These are phyloP conservation scores for Salix exigua DNA, from an alignment of 345 rosid species.

Conservation along the genomic window DNA sequence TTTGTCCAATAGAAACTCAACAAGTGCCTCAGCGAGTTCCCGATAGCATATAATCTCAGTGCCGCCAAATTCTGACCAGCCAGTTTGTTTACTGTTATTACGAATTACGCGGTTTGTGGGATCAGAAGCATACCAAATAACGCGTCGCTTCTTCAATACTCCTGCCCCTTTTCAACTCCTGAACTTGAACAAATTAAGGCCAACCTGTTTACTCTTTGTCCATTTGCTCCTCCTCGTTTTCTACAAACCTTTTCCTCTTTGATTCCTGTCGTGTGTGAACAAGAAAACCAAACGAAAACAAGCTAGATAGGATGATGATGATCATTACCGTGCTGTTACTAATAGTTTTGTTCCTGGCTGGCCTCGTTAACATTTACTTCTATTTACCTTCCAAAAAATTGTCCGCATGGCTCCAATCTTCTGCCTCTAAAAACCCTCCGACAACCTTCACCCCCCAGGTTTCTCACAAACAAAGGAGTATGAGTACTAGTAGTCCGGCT, in stretches of 20 bases:
- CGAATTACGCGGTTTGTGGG: constrained; percentile 59
- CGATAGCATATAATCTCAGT: background rate
- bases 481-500: background rate
- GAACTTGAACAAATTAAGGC: background rate
- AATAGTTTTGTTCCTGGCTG: constrained; percentile 31
- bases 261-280: background rate
- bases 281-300: background rate
- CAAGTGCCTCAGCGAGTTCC: background rate
- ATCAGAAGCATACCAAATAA: constrained; percentile 18
- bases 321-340: constrained; percentile 24
- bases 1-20: background rate
- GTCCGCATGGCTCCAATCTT: constrained; percentile 27
- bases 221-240: background rate
- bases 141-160: constrained; percentile 28
- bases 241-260: background rate
- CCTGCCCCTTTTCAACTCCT: background rate
- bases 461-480: background rate
- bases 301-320: constrained; percentile 17
- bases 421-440: background rate
- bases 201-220: background rate
- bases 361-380: constrained; percentile 32
- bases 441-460: background rate
- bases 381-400: constrained; percentile 32
- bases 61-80: background rate
- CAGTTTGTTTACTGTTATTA: background rate